Evolutionary conservation across 2,329 filamentous ascomycete species (phyloP).

Genomic region (Teratosphaeria viscida): DNA sequence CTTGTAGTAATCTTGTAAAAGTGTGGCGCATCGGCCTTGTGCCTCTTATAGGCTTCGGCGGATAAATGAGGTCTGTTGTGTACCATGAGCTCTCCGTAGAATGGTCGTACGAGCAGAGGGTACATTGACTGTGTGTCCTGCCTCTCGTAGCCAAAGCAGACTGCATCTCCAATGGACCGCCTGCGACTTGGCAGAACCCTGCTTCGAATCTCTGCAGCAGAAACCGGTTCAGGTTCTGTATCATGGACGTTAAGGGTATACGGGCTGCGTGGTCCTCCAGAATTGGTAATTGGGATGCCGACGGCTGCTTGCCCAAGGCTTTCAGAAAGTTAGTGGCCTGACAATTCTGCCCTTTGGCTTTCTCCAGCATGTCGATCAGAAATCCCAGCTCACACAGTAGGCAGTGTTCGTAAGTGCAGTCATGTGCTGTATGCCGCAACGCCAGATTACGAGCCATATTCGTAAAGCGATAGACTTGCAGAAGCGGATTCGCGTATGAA

Average conservation of each 20-base stretch:
- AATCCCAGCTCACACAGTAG: conserved; percentile 91
- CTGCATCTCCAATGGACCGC: conserved; percentile 56
- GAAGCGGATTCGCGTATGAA: conserved; percentile 84
- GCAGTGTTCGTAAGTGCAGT: conserved; percentile 73
- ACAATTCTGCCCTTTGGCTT: conserved; percentile 85
- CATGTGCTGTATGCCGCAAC: conserved; percentile 75
- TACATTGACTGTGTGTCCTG: conserved; percentile 67
- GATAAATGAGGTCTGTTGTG: conserved; percentile 80
- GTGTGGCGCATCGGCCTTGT: conserved; percentile 37
- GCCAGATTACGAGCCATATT: conserved; percentile 80
- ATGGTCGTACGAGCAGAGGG: conserved; percentile 78
- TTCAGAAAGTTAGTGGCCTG: conserved; percentile 93
- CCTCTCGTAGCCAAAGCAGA: conserved; percentile 62
- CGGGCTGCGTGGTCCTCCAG: conserved; percentile 73
- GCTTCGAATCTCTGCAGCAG: conserved; percentile 62
- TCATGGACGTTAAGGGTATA: conserved; percentile 64
- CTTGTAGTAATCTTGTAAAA: conserved; percentile 88
- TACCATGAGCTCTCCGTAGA: conserved; percentile 67
- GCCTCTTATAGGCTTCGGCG: conserved; percentile 31
- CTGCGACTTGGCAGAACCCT: conserved; percentile 58
- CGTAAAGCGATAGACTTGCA: conserved; percentile 87
- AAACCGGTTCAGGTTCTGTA: conserved; percentile 79
- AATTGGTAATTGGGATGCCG: conserved; percentile 65
- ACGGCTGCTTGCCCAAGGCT: conserved; percentile 72
- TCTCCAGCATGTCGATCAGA: conserved; percentile 95